phyloP scores from a whole-genome alignment of 2,329 filamentous ascomycete species.

The Knoxdaviesia proteae region DNA sequence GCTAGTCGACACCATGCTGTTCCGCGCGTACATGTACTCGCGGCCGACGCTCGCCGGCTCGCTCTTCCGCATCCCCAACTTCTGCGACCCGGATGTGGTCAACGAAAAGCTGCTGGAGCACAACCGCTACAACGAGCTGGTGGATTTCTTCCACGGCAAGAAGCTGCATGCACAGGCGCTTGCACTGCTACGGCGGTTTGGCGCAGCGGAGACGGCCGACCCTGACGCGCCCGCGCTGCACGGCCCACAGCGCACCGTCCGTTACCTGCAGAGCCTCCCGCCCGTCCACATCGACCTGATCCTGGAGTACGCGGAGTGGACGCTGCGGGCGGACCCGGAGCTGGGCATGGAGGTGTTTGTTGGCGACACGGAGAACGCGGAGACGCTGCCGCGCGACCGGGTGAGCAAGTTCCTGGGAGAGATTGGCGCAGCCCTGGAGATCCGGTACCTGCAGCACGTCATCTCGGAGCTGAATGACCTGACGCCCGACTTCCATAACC shows the following conservation, averaged over 20 bases:
- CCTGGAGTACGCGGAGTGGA: constrained; percentile 81
- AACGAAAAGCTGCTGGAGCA: constrained; percentile 81
- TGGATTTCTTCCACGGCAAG: constrained; percentile 96
- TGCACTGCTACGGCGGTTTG: constrained; percentile 64
- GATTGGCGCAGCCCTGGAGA: constrained; percentile 51
- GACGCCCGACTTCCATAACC: constrained; percentile 73
- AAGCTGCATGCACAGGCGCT: constrained; percentile 76
- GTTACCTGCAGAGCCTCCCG: constrained; percentile 74
- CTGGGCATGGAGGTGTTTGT: constrained; percentile 85
- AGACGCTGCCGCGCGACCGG: constrained; percentile 58
- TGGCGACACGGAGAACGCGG: constrained; percentile 84
- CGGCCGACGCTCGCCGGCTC: constrained; percentile 68
- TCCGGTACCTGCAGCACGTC: constrained; percentile 75
- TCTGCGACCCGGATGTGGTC: constrained; percentile 88
- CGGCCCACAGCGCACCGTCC: constrained; percentile 66
- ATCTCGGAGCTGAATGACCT: constrained; percentile 70
- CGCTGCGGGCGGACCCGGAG: constrained; percentile 47
- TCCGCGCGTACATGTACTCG: constrained; percentile 87
- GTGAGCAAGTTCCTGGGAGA: constrained; percentile 55
- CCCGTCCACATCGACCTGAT: constrained; percentile 80
- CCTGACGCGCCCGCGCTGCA: constrained; percentile 36
- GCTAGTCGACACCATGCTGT: constrained; percentile 82
- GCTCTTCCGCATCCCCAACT: constrained; percentile 88
- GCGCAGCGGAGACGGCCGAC: constrained; percentile 32
- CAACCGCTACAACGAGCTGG: constrained; percentile 74